These are phyloP conservation scores for Agrocybe praecox DNA, from an alignment of 768 basidiomycete species.

Conservation along the genomic window DNA sequence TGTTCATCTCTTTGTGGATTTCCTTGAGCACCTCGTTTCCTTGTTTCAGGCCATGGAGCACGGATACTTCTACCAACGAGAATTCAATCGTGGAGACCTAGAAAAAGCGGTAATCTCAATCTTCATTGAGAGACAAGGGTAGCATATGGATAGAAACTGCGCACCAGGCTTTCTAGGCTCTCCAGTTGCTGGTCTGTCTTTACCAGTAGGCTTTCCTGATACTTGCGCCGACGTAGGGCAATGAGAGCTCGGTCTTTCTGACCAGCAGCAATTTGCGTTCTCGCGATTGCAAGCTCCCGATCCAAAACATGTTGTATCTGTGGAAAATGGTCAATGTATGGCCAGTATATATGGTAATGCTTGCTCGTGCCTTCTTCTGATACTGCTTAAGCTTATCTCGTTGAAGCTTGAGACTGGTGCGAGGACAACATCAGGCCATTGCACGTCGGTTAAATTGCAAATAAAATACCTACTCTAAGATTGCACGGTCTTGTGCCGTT, in stretches of 20 bases:
- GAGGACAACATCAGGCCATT: slow-evolving; percentile 1
- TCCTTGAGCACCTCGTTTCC: slow-evolving; percentile 93
- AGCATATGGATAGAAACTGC: slow-evolving; percentile 16
- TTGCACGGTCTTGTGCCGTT: slow-evolving; percentile 90
- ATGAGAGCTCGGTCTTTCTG: slow-evolving; percentile 87
- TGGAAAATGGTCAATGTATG: not conserved
- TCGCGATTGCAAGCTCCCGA: slow-evolving; percentile 89
- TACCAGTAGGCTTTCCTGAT: slow-evolving; percentile 83
- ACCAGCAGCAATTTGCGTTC: slow-evolving; percentile 75
- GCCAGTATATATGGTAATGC: not conserved
- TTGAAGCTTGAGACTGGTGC: slow-evolving; percentile 86
- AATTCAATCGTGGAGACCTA: slow-evolving; percentile 98
- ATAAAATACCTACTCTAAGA: slow-evolving; percentile 77
- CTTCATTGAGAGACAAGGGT: not conserved
- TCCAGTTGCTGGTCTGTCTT: slow-evolving; percentile 93
- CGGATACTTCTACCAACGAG: slow-evolving; percentile 90
- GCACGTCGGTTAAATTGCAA: slow-evolving; percentile 5
- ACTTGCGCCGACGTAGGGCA: slow-evolving; percentile 89
- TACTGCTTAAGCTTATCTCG: slow-evolving; percentile 95
- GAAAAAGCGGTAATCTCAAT: not conserved
- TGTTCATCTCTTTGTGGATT: slow-evolving; percentile 91
- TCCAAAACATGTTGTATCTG: slow-evolving; percentile 89
- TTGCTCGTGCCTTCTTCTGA: slow-evolving; percentile 77
- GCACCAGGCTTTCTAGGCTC: slow-evolving; percentile 85
- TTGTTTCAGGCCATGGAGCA: slow-evolving; percentile 89